Evolutionary conservation across 106 monocot genomes (phyloP).

Genomic region (Triglochin maritima): DNA sequence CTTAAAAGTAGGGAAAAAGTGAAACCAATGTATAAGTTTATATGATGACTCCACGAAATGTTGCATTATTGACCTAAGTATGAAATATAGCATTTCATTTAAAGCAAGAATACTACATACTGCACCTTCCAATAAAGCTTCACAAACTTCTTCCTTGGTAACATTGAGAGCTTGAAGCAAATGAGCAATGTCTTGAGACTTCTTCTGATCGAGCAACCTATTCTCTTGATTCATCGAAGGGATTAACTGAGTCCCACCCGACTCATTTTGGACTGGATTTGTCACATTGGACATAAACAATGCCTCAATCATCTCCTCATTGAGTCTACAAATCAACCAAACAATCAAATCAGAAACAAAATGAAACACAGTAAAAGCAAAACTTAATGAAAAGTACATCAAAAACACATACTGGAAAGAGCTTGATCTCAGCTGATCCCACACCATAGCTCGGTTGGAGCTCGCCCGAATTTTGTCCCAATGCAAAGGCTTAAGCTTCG

Average conservation of each 20-base stretch:
- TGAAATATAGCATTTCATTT: too few species aligned
- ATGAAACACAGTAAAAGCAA: background rate
- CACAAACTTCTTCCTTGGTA: constrained; percentile 35
- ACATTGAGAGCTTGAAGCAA: constrained; percentile 29
- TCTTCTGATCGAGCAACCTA: constrained; percentile 29
- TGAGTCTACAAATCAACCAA: constrained; percentile 21
- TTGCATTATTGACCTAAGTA: too few species aligned
- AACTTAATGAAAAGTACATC: background rate
- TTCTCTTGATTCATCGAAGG: constrained; percentile 7
- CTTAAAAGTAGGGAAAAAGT: too few species aligned
- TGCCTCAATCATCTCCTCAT: constrained; percentile 46
- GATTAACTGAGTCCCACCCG: background rate
- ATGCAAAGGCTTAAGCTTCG: constrained; percentile 38
- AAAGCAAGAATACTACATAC: too few species aligned
- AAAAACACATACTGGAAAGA: constrained; percentile 26
- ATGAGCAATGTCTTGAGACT: constrained; percentile 39
- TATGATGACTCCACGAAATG: too few species aligned
- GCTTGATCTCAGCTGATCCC: constrained; percentile 37
- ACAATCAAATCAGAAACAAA: background rate
- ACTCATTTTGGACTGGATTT: background rate
- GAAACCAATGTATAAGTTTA: too few species aligned
- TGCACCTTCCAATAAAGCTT: constrained; percentile 35
- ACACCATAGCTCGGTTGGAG: constrained; percentile 36
- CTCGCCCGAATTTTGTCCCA: constrained; percentile 34
- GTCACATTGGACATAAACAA: constrained; percentile 22